A percentile compares a stretch with the other conserved stretches of the same genome.
These are phyloP conservation scores for Saturnispora saitoi DNA, from an alignment of 805 yeast species.

Conservation along the genomic window DNA sequence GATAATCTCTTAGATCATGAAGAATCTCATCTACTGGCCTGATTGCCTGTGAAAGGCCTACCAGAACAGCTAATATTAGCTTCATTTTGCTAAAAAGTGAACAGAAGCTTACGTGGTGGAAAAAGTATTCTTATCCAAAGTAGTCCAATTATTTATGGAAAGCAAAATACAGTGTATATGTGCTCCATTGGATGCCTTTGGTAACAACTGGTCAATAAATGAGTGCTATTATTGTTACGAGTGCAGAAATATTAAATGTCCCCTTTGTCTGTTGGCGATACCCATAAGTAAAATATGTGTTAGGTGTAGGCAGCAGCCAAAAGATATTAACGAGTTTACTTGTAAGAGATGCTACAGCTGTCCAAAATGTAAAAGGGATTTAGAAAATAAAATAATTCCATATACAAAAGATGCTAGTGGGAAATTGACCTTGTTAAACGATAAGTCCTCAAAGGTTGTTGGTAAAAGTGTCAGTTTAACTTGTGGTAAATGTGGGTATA, in stretches of 20 bases:
- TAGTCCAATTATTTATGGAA: neutral
- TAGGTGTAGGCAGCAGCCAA: neutral
- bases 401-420: neutral
- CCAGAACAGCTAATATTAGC: neutral
- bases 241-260: neutral
- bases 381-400: conserved; percentile 10
- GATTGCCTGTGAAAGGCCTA: neutral
- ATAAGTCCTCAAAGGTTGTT: conserved; percentile 7
- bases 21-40: neutral
- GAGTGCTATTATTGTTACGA: neutral
- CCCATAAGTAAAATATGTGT: neutral
- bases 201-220: neutral
- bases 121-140: neutral
- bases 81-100: neutral
- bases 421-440: neutral
- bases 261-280: neutral
- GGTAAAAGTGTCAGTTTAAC: conserved; percentile 32
- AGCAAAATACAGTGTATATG: neutral
- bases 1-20: neutral
- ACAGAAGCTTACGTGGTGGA: neutral
- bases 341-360: conserved; percentile 30
- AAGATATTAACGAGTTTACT: neutral
- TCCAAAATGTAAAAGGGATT: conserved; percentile 23
- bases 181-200: neutral
- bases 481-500: conserved; percentile 34